Conservation (phyloP, 345 rosid genomes). For the Brassica cretica region DNA sequence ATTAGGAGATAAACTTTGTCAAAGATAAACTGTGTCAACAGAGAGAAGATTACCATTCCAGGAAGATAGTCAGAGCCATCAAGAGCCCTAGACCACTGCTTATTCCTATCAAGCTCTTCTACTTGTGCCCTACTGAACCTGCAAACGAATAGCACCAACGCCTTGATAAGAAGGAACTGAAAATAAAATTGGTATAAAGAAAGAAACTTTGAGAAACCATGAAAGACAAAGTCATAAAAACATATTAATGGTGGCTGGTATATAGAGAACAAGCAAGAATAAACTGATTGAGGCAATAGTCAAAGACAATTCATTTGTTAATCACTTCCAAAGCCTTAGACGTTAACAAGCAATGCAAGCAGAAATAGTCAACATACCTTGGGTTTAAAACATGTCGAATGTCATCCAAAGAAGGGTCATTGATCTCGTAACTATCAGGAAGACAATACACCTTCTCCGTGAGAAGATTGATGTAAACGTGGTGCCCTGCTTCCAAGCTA, state of each 20-base stretch:
- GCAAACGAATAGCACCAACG: constrained; percentile 36
- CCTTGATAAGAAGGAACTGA: constrained; percentile 24
- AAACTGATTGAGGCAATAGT: background rate
- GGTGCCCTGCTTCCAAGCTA: constrained; percentile 97
- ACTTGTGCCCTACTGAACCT: constrained; percentile 88
- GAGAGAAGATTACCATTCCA: constrained; percentile 64
- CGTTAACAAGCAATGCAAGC: background rate
- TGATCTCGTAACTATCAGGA: constrained; percentile 97
- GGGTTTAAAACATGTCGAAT: constrained; percentile 92
- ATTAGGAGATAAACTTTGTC: background rate
- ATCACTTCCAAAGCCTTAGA: background rate
- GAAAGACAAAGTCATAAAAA: background rate
- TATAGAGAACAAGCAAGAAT: background rate
- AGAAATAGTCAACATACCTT: constrained; percentile 48
- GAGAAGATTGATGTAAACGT: constrained; percentile 84
- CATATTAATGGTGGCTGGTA: background rate
- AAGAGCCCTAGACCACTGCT: constrained; percentile 96
- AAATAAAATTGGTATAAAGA: background rate
- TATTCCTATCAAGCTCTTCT: constrained; percentile 76
- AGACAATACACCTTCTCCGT: constrained; percentile 95
- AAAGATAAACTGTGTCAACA: background rate
- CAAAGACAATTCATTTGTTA: background rate
- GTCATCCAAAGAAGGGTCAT: constrained; percentile 92
- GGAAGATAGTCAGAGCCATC: constrained; percentile 99
- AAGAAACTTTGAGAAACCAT: background rate